Evolutionary conservation across 1,139 yeast species (phyloP).

Genomic region (Yamadazyma triangularis): DNA sequence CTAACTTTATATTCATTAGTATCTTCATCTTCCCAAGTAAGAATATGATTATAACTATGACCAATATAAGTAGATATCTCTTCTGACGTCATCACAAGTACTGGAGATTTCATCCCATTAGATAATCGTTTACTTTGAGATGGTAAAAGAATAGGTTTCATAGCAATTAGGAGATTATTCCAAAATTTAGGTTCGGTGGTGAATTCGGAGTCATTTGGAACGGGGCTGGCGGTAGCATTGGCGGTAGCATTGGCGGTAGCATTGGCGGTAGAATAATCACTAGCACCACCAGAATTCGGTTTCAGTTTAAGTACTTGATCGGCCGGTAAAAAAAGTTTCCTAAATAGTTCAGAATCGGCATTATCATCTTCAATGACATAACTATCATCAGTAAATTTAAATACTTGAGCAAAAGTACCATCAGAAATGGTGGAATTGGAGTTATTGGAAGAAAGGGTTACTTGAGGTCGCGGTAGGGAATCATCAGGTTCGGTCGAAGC

Average conservation of each 20-base stretch:
- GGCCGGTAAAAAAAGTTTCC: constrained; percentile 35
- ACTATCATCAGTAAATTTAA: constrained; percentile 37
- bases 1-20: constrained; percentile 26
- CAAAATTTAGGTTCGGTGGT: constrained; percentile 19
- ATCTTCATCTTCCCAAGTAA: constrained; percentile 12
- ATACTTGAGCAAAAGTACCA: constrained; percentile 28
- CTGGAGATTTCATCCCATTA: constrained; percentile 11
- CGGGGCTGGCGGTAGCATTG: constrained; percentile 8
- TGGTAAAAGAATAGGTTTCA: constrained; percentile 14
- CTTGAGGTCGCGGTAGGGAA: constrained; percentile 17
- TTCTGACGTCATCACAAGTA: constrained; percentile 21
- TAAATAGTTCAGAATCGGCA: constrained; percentile 29
- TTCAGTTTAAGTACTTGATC: constrained; percentile 32
- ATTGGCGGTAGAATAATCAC: not conserved
- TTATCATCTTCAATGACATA: constrained; percentile 26
- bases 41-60: constrained; percentile 16
- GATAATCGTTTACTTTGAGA: constrained; percentile 11
- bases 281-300: constrained; percentile 9
- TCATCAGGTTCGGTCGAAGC: constrained; percentile 12
- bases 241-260: constrained; percentile 3
- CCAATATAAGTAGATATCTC: constrained; percentile 25
- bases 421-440: constrained; percentile 40
- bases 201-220: constrained; percentile 3
- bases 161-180: constrained; percentile 15
- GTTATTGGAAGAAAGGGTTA: constrained; percentile 38